Conservation (phyloP, 345 rosid species). For the Euphorbia lathyris region DNA sequence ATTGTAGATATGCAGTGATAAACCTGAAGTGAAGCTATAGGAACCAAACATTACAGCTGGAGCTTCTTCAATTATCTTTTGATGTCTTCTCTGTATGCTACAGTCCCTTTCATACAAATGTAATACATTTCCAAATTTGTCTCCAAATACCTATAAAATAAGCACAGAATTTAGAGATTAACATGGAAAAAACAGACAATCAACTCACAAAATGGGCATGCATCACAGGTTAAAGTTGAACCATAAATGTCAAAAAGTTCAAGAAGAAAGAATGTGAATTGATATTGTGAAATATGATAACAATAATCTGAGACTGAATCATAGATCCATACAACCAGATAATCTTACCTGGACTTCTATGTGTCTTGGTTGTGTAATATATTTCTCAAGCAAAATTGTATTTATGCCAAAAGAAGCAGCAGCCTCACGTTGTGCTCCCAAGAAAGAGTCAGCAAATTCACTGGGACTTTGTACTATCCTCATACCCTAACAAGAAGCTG, state of each 20-base stretch:
- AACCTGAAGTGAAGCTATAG: constrained; percentile 25
- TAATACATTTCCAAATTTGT: constrained; percentile 71
- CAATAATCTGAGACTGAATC: background rate
- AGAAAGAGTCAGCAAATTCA: constrained; percentile 74
- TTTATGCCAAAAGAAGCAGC: constrained; percentile 88
- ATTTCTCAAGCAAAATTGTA: constrained; percentile 91
- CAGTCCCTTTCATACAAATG: constrained; percentile 93
- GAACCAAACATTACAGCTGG: constrained; percentile 70
- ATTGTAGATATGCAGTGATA: constrained; percentile 20
- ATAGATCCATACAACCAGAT: constrained; percentile 2
- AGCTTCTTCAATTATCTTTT: constrained; percentile 98
- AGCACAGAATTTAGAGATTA: constrained; percentile 14
- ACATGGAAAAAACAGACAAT: constrained; percentile 12
- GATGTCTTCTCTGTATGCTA: constrained; percentile 95
- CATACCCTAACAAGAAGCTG: constrained; percentile 69
- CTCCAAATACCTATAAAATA: constrained; percentile 67
- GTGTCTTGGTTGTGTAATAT: constrained; percentile 86
- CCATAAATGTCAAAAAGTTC: background rate
- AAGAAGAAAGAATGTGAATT: background rate
- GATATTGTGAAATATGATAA: background rate
- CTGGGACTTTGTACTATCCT: constrained; percentile 64
- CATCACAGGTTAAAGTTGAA: background rate
- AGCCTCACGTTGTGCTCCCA: constrained; percentile 95
- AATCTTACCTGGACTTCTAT: constrained; percentile 83
- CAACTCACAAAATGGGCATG: background rate